phyloP scores from a whole-genome alignment of 805 yeast species.

The Blastobotrys attinorum region DNA sequence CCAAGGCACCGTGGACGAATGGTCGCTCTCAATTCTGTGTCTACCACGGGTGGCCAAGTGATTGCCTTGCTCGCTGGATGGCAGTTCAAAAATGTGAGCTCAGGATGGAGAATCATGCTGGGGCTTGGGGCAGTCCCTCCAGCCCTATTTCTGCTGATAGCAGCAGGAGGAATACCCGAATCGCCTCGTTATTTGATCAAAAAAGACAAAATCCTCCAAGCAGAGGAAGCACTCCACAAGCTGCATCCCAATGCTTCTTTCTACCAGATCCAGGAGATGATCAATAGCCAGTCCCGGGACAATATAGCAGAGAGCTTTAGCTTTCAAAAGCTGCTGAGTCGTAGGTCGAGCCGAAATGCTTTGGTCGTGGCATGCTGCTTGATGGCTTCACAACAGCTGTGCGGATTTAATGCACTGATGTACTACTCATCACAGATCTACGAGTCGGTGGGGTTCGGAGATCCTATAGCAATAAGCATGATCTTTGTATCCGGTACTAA shows the following conservation, averaged over 20 bases:
- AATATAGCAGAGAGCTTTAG: background rate
- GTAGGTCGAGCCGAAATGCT: constrained; percentile 67
- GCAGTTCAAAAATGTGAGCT: constrained; percentile 57
- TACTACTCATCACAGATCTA: constrained; percentile 91
- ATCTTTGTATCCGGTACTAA: constrained; percentile 84
- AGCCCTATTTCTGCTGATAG: constrained; percentile 60
- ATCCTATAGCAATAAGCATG: constrained; percentile 87
- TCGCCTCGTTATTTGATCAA: constrained; percentile 86
- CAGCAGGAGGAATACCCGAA: constrained; percentile 83
- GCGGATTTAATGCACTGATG: constrained; percentile 95
- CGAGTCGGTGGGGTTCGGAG: constrained; percentile 76
- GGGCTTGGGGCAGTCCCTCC: constrained; percentile 89
- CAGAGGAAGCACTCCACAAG: constrained; percentile 56
- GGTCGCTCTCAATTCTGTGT: constrained; percentile 67
- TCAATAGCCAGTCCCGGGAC: constrained; percentile 45
- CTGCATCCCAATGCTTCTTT: constrained; percentile 59
- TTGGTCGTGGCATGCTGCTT: constrained; percentile 83
- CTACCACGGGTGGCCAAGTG: constrained; percentile 92
- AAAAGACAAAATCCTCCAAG: constrained; percentile 55
- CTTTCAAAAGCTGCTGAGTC: background rate
- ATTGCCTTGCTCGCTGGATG: constrained; percentile 83
- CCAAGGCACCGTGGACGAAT: constrained; percentile 17
- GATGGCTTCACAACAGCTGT: constrained; percentile 93
- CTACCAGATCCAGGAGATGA: constrained; percentile 53
- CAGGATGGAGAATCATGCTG: constrained; percentile 91